phyloP scores from a whole-genome alignment of 306 rosid genomes.

The barrel medic (Medicago truncatula) region DNA sequence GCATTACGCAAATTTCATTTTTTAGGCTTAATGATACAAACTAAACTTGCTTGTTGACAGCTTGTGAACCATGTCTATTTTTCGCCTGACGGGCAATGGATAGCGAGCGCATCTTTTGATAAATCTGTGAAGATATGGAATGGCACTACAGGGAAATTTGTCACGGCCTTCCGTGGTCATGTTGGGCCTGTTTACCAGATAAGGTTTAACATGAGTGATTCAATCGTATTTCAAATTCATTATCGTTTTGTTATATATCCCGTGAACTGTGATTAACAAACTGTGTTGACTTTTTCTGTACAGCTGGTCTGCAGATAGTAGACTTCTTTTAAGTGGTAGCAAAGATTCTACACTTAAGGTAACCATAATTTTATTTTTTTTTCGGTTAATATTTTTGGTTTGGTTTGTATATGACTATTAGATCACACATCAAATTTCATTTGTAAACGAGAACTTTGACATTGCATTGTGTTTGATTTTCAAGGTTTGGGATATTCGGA shows the following conservation, averaged over 20 bases:
- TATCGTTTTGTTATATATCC: too few relatives aligned
- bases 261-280: conserved; percentile 33
- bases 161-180: conserved; percentile 85
- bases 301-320: conserved; percentile 99
- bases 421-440: conserved; percentile 1
- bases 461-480: conserved; percentile 27
- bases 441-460: conserved; percentile 24
- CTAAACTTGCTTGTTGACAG: conserved; percentile 53
- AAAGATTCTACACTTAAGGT: conserved; percentile 95
- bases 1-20: conserved; percentile 7
- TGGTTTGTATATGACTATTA: not conserved
- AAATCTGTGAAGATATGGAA: conserved; percentile 93
- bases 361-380: conserved; percentile 3
- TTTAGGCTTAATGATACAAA: conserved; percentile 25
- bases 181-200: conserved; percentile 96
- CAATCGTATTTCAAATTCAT: conserved; percentile 23
- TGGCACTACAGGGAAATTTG: conserved; percentile 83
- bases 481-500: conserved; percentile 93
- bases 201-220: conserved; percentile 54
- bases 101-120: conserved; percentile 96
- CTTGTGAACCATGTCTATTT: conserved; percentile 90
- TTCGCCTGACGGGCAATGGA: conserved; percentile 99
- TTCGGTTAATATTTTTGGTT: conserved; percentile 4
- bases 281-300: conserved; percentile 35
- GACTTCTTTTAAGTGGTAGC: conserved; percentile 93